These are phyloP conservation scores for Bipolaris oryzae DNA, from an alignment of 2,329 filamentous ascomycete species.

Conservation along the genomic window DNA sequence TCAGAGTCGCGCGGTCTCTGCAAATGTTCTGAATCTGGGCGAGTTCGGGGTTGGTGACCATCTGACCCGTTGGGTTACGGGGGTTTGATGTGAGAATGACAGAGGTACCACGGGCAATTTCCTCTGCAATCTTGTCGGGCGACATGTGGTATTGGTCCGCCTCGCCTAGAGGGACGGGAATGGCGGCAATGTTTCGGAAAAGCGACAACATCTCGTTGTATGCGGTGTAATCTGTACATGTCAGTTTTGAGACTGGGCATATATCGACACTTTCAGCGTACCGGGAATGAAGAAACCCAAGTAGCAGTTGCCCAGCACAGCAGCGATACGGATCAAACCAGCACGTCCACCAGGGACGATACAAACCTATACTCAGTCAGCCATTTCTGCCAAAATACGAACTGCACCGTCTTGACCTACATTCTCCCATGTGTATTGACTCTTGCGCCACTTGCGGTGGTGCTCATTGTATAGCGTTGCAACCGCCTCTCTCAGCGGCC, in stretches of 20 bases:
- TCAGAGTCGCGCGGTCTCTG: constrained; percentile 85
- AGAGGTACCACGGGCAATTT: constrained; percentile 76
- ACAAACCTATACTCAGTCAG: constrained; percentile 15
- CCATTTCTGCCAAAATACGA: constrained; percentile 61
- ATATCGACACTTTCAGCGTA: constrained; percentile 9
- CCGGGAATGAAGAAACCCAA: constrained; percentile 86
- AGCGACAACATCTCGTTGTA: constrained; percentile 97
- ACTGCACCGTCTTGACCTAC: not conserved
- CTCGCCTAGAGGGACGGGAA: constrained; percentile 70
- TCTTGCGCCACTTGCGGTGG: constrained; percentile 84
- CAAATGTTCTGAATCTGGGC: constrained; percentile 92
- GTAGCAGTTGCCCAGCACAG: constrained; percentile 90
- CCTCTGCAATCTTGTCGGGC: constrained; percentile 88
- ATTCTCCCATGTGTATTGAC: constrained; percentile 96
- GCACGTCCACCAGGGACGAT: constrained; percentile 94
- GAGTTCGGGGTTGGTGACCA: constrained; percentile 83
- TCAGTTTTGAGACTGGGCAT: constrained; percentile 11
- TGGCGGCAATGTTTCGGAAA: constrained; percentile 75
- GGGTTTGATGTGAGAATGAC: constrained; percentile 96
- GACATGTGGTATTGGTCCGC: constrained; percentile 93
- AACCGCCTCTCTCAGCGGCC: constrained; percentile 84
- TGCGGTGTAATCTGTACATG: constrained; percentile 75
- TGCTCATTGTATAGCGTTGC: constrained; percentile 92
- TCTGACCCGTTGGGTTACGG: constrained; percentile 89
- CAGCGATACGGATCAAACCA: constrained; percentile 91